Evolutionary conservation across 2,329 filamentous ascomycete species (phyloP).

Genomic region (Colletotrichum sp.): DNA sequence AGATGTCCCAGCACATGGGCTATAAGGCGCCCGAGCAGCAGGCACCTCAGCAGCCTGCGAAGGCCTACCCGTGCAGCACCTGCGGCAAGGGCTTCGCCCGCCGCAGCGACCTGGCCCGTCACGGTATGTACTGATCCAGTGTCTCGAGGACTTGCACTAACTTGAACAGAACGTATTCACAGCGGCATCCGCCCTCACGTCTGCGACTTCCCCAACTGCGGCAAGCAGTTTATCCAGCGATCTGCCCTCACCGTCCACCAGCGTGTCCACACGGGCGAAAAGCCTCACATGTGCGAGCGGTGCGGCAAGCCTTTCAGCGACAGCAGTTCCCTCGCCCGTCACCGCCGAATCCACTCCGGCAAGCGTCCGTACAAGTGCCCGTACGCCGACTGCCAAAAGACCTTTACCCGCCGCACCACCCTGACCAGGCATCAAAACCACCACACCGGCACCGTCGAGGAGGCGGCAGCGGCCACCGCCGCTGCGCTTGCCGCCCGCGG

Average conservation of each 20-base stretch:
- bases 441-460: constrained; percentile 93
- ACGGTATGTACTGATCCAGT: constrained; percentile 69
- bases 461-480: constrained; percentile 87
- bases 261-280: constrained; percentile 96
- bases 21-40: constrained; percentile 23
- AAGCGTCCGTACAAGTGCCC: constrained; percentile 97
- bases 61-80: constrained; percentile 75
- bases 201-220: constrained; percentile 87
- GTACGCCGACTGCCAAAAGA: constrained; percentile 97
- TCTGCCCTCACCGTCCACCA: constrained; percentile 95
- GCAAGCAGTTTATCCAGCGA: constrained; percentile 96
- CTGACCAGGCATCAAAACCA: constrained; percentile 95
- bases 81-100: constrained; percentile 93
- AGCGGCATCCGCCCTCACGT: constrained; percentile 89
- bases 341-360: constrained; percentile 93
- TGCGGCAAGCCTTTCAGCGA: constrained; percentile 99
- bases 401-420: constrained; percentile 94
- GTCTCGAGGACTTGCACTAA: constrained; percentile 24
- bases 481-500: constrained; percentile 74
- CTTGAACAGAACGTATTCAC: constrained; percentile 83
- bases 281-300: constrained; percentile 96
- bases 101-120: constrained; percentile 90
- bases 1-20: constrained; percentile 30
- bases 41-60: constrained; percentile 18
- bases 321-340: constrained; percentile 89